Evolutionary conservation across 2,329 filamentous ascomycete species (phyloP), one percentile per base, ranked within the genome.

Genomic region (Claviceps capensis): DNA sequence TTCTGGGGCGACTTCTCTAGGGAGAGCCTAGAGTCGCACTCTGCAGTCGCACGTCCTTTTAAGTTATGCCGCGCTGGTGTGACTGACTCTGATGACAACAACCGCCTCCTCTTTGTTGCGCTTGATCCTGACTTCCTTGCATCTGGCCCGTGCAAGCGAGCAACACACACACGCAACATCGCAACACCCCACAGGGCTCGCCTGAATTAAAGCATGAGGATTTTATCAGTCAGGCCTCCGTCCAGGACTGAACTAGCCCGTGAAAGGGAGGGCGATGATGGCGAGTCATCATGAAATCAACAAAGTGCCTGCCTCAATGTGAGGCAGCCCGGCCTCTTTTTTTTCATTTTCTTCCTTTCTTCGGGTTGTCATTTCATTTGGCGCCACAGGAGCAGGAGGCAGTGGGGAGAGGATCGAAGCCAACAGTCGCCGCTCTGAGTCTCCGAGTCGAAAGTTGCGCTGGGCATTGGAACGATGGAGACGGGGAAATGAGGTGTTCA

Each of bases 401-500:
- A 43, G 19, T 13, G 17, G 14, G 40, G 17, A 9, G 16, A 17
- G 40, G n/a, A 14, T 5, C 3, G 41, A 22, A 14, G 9, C 41
- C 17, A 22, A 14, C 23, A 43, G 11, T 43, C 41, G 11, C 41
- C 19, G 41, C 17, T 13, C 41, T 13, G 16, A 42, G 5, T 22
- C 17, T 17, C 17, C 0, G 3, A 30, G 30, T 11, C 30, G 30
- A 9, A 30, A 30, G 30, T 30, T 30, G 30, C 9, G 30, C 30
- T 34, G 30, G 30, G 30, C 30, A 34, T 34, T 22, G 41, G 22
- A 5, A 14, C 17, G 7, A 22, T 22, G n/a, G 40, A 19, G 19
- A 19, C n/a, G 3, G 47, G 47, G 53, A 56, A 53, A 53, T 52
- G 47, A 49, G 50, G 41, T 37, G 26, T 51, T 50, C 51, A 52